Percentiles rank a stretch among this genome's conserved stretches.
Conservation (phyloP, 192 early-diverging fungal species). For the Umbelopsis isabellina region DNA sequence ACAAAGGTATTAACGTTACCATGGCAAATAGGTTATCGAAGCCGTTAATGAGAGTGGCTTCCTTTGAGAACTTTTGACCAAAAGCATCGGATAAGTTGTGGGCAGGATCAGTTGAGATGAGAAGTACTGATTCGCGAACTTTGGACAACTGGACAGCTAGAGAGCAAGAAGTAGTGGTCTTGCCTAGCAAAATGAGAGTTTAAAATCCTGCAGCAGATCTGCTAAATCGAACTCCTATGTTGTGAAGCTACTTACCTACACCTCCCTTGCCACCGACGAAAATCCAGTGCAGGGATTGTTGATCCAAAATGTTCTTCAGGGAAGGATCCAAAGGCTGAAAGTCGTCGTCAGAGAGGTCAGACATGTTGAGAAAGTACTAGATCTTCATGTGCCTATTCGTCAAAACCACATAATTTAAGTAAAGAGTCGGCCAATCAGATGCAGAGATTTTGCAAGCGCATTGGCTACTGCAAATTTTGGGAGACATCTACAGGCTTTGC, state of each 20-base stretch:
- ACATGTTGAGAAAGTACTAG: conserved; percentile 42
- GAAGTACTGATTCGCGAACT: conserved; percentile 88
- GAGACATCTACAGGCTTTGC: no score
- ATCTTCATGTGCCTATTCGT: neutral
- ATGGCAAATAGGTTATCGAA: conserved; percentile 97
- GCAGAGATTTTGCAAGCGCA: neutral
- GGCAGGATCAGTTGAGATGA: conserved; percentile 99
- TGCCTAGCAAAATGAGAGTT: conserved; percentile 48
- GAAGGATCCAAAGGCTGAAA: conserved; percentile 78
- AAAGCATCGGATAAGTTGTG: conserved; percentile 99
- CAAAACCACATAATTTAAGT: neutral
- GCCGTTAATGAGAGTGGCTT: conserved; percentile 92
- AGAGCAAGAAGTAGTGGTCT: conserved; percentile 79
- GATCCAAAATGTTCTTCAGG: conserved; percentile 96
- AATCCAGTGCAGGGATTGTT: conserved; percentile 95
- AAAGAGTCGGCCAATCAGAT: conserved; percentile 1
- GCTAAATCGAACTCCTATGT: neutral
- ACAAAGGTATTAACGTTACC: conserved; percentile 49
- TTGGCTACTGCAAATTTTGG: no score
- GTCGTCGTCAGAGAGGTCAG: conserved; percentile 68
- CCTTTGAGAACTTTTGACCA: conserved; percentile 98
- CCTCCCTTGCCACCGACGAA: conserved; percentile 99
- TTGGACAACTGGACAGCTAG: conserved; percentile 92
- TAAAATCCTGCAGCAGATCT: neutral
- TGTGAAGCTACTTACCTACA: conserved; percentile 73